These are phyloP conservation scores for Lasiodiplodia sp. DNA, from an alignment of 2,329 filamentous ascomycete species.

Conservation along the genomic window DNA sequence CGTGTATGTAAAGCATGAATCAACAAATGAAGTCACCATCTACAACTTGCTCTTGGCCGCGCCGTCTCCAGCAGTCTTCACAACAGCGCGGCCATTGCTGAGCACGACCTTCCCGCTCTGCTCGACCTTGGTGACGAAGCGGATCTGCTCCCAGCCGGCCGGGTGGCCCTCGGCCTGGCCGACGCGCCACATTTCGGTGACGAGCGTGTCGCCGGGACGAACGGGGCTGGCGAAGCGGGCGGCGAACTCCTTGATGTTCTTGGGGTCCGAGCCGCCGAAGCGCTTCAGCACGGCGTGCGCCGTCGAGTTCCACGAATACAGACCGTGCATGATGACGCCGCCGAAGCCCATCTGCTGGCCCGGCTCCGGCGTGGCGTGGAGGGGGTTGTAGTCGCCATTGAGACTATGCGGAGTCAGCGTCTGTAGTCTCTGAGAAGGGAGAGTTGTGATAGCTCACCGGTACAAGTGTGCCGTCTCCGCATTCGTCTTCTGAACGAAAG, in stretches of 20 bases:
- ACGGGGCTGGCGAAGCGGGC: conserved; percentile 87
- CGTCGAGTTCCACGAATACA: conserved; percentile 86
- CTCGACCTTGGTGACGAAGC: conserved; percentile 80
- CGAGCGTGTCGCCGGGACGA: conserved; percentile 80
- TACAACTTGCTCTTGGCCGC: conserved; percentile 50
- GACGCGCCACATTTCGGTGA: conserved; percentile 81
- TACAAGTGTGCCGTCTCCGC: conserved; percentile 67
- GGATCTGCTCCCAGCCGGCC: conserved; percentile 77
- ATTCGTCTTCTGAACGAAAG: conserved; percentile 74
- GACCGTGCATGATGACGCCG: conserved; percentile 85
- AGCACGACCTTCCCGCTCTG: conserved; percentile 84
- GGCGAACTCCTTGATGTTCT: conserved; percentile 87
- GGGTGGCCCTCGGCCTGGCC: conserved; percentile 67
- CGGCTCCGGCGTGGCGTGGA: conserved; percentile 86
- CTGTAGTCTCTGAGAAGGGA: not conserved
- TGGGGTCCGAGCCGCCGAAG: conserved; percentile 78
- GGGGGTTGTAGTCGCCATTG: conserved; percentile 93
- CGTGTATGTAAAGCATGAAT: not conserved
- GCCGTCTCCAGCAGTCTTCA: conserved; percentile 65
- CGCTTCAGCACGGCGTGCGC: conserved; percentile 75
- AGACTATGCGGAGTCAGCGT: conserved; percentile 59
- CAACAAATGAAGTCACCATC: conserved; percentile 2
- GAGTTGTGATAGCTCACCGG: conserved; percentile 2
- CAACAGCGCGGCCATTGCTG: conserved; percentile 83
- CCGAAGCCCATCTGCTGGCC: conserved; percentile 91